These are phyloP conservation scores for Calocera cornea DNA, from an alignment of 768 basidiomycete genomes.

Conservation along the genomic window DNA sequence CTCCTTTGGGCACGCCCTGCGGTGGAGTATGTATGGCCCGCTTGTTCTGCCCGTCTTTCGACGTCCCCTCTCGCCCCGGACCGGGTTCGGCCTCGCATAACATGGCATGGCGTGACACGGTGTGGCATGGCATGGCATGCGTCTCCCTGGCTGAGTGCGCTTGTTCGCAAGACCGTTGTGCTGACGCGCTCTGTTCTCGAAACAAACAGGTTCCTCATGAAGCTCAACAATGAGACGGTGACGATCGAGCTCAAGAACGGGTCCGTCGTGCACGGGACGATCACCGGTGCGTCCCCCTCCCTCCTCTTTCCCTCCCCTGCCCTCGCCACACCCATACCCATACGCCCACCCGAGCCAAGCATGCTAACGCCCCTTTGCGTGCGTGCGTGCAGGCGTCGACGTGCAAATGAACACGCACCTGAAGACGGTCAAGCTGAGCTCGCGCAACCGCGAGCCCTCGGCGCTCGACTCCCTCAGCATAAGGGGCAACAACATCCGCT, in stretches of 20 bases:
- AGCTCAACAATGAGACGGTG: slow-evolving; percentile 98
- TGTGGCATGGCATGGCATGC: not conserved
- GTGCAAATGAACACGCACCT: slow-evolving; percentile 99
- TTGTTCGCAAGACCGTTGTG: no score
- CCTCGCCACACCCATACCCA: slow-evolving; percentile 2
- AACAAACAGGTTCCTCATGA: slow-evolving; percentile 97
- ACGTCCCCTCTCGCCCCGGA: no score
- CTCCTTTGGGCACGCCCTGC: slow-evolving; percentile 4
- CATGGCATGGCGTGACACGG: not conserved
- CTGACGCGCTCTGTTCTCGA: no score
- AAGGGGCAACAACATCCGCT: slow-evolving; percentile 94
- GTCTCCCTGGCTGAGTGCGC: not conserved
- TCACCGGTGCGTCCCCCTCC: slow-evolving; percentile 60
- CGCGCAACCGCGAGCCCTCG: slow-evolving; percentile 74
- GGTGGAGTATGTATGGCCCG: not conserved
- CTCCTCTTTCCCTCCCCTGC: not conserved
- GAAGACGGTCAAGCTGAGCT: slow-evolving; percentile 95
- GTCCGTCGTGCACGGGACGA: slow-evolving; percentile 86
- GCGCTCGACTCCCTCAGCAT: slow-evolving; percentile 85
- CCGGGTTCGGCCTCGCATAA: no score
- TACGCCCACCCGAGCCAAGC: no score
- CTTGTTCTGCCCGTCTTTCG: not conserved
- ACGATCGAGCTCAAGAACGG: slow-evolving; percentile 98
- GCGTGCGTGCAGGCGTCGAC: slow-evolving; percentile 67
- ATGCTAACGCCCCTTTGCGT: no score